A percentile compares a stretch with the other conserved stretches of the same genome.
phyloP scores from a whole-genome alignment of 805 yeast species.

The Metschnikowia drakensbergensis region DNA sequence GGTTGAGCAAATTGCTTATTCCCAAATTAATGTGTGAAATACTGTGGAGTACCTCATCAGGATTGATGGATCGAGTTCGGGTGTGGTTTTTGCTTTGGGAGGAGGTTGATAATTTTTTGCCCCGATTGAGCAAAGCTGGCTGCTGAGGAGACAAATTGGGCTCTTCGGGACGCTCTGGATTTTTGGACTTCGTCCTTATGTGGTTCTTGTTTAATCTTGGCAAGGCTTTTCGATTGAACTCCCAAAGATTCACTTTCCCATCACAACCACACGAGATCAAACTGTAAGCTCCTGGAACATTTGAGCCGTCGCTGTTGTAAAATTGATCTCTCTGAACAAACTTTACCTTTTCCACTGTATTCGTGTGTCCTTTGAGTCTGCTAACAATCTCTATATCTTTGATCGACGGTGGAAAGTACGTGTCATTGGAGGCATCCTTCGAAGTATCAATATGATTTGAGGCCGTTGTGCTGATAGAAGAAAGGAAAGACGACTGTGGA shows the following conservation, averaged over 20 bases:
- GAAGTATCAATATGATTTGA: conserved; percentile 22
- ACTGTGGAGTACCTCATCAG: conserved; percentile 12
- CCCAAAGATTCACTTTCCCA: conserved; percentile 42
- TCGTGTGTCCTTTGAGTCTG: conserved; percentile 39
- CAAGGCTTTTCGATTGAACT: conserved; percentile 40
- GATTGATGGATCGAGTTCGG: conserved; percentile 10
- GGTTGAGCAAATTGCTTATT: conserved; percentile 15
- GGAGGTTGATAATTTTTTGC: neutral
- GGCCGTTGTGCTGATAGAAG: conserved; percentile 23
- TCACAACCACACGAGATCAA: conserved; percentile 38
- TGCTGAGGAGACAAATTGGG: neutral
- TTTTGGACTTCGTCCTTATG: conserved; percentile 7
- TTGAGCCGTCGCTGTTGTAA: neutral
- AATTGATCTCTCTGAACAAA: conserved; percentile 25
- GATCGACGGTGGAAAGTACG: conserved; percentile 30
- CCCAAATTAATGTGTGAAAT: conserved; percentile 16
- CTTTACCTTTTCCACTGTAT: conserved; percentile 28
- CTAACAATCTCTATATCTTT: conserved; percentile 37
- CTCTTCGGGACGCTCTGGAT: neutral
- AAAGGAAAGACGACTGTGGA: conserved; percentile 17
- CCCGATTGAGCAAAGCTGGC: neutral
- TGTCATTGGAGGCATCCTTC: conserved; percentile 14
- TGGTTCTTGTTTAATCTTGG: conserved; percentile 30
- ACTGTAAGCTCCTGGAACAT: conserved; percentile 22
- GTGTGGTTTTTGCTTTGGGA: conserved; percentile 6